Base-by-base conservation (phyloP, 2,329 filamentous ascomycete species). In the Alternaria sp. region DNA sequence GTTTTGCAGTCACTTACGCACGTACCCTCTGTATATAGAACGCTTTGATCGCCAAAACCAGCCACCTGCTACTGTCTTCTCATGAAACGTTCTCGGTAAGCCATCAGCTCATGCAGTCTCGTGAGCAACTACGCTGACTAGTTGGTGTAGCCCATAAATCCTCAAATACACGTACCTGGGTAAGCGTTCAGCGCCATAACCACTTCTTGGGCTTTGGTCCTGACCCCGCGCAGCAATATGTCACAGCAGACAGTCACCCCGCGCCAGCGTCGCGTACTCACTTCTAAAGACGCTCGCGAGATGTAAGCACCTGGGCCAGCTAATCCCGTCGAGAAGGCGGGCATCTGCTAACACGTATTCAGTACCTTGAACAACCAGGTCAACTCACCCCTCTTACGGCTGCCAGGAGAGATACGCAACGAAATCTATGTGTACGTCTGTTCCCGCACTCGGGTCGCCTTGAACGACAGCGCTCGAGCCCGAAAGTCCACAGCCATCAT, bases 121-220 rank as follows among this genome's bases (percentile, higher is more conserved):
- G 37, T 18, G 37, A 41, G 37, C n/a, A 41, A 41, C n/a, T 41
- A 41, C 33, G 8, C 33, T 5, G 33, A 3, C 33, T 41, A 2
- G 9, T 41, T 10, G 30, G 30, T 41, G 37, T 11, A 18, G n/a
- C 4, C 9, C 37, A 41, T 1, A 41, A 41, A 18, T 10, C 37
- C 5, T 11, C n/a, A 3, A 41, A 41, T 9, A 41, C 37, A 18
- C 37, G 15, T 18, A 37, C 7, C 2, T 9, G 33, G 33, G 33
- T 37, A 41, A 41, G 37, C 37, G 37, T 41, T 41, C 37, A 18
- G n/a, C 3, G 2, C 4, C 37, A 41, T 18, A 18, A 41, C 9
- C 10, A 18, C 15, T 0, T 41, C 0, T n/a, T 18, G 8, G n/a
- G 0, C n/a, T 41, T 41, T 9, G 2, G 3, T 10, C 9, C n/a